phyloP scores from a whole-genome alignment of 345 rosid genomes.

The Pelargonium nanum region DNA sequence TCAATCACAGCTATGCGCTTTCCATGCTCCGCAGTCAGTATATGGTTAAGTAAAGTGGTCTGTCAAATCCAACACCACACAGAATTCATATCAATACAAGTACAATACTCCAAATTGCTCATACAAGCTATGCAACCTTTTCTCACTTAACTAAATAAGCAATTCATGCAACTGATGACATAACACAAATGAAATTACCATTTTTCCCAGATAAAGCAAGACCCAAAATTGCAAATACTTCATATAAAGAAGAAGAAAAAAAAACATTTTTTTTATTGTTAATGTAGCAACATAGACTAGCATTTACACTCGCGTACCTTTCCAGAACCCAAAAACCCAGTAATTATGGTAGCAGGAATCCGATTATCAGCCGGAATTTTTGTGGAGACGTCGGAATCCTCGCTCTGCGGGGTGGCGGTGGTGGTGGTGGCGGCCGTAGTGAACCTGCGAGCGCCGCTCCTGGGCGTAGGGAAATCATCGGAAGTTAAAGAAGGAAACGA shows the following conservation, averaged over 20 bases:
- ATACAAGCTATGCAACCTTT: background rate
- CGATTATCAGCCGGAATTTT: constrained; percentile 75
- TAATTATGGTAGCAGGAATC: constrained; percentile 88
- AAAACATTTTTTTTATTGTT: background rate
- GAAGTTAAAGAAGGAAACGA: constrained; percentile 18
- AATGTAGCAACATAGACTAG: background rate
- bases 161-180: background rate
- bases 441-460: constrained; percentile 24
- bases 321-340: constrained; percentile 91
- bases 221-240: background rate
- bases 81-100: too few relatives aligned
- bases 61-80: constrained; percentile 20
- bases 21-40: constrained; percentile 90
- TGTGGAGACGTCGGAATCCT: constrained; percentile 51
- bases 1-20: constrained; percentile 93
- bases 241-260: background rate
- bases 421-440: constrained; percentile 43
- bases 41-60: constrained; percentile 91
- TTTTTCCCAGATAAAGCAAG: background rate
- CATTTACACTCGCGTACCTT: constrained; percentile 34
- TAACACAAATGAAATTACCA: background rate
- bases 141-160: too few relatives aligned
- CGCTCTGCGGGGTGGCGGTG: constrained; percentile 39
- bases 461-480: constrained; percentile 9
- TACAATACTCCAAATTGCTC: background rate